Percentiles rank a stretch among this genome's conserved stretches.
phyloP scores from a whole-genome alignment of 305 asterid species.

The Solanum aculeatissimum region DNA sequence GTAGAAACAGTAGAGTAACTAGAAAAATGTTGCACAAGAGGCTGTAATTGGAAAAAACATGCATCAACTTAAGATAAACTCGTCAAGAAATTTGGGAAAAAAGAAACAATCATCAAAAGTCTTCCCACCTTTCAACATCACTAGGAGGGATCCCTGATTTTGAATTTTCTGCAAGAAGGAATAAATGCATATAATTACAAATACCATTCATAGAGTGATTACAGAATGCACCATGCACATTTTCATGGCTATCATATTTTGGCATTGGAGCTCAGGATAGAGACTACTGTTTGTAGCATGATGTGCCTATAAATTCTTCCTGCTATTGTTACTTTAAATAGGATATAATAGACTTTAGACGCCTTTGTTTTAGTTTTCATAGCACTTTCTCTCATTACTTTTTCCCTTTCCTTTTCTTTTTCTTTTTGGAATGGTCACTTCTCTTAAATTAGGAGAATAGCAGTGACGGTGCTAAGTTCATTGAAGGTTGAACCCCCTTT shows the following conservation, averaged over 20 bases:
- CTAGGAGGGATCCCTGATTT: conserved; percentile 62
- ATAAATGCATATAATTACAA: not conserved
- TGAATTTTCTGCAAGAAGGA: conserved; percentile 49
- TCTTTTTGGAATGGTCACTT: not conserved
- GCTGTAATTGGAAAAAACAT: not conserved
- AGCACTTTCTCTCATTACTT: not conserved
- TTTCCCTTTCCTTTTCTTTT: not conserved
- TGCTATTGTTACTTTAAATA: not conserved
- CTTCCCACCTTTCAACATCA: conserved; percentile 74
- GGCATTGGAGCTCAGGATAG: not conserved
- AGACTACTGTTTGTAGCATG: not conserved
- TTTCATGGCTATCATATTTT: not conserved
- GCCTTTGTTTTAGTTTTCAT: not conserved
- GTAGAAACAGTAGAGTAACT: not conserved
- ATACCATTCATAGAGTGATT: not conserved
- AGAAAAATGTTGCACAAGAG: not conserved
- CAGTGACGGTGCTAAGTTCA: not conserved
- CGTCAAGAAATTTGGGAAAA: not conserved
- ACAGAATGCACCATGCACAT: not conserved
- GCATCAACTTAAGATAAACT: not conserved
- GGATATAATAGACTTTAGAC: not conserved
- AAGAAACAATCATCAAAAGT: not conserved
- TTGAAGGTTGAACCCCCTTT: not conserved
- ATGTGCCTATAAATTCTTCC: not conserved
- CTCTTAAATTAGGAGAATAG: not conserved